Evolutionary conservation across 768 basidiomycete species (phyloP), one percentile per base, ranked within the genome.

Genomic region (Cubamyces sp.): DNA sequence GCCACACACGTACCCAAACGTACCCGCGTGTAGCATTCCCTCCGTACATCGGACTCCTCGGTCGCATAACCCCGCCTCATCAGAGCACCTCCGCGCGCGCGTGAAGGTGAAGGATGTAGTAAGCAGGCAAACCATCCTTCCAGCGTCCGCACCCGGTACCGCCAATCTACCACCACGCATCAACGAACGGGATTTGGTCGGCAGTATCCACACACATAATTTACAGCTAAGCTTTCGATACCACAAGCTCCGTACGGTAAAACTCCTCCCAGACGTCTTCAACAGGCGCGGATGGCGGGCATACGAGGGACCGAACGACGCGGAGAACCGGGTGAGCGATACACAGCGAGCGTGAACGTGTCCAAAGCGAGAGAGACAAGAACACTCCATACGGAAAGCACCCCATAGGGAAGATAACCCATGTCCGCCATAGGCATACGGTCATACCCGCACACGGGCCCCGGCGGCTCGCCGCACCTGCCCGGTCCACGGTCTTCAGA

Each of bases 11-110:
- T 34, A 7, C 34, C 34, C 34, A 34, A 9, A 46, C 34, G 9
- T 34, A 34, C 34, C 34, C 34, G 34, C 34, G 34, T 34, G 34
- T 34, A 34, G 2, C 30, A 34, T 34, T 43, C 46, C 50, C 37
- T 51, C 55, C 61, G 54, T 5, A 15, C 62, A 25, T 64, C 57
- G 56, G 51, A 47, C 57, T 21, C 46, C 39, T 40, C 41, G 15
- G 41, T n/a, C 23, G n/a, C 54, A 34, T 18, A 39, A 11, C 28
- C 39, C 40, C 54, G 30, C 25, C 37, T 21, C n/a, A 9, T 11
- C 18, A 8, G 46, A 34, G 34, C 26, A 15, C 30, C 12, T 30
- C 45, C 34, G n/a, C 19, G 19, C 16, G n/a, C 21, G 6, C 46
- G 12, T n/a, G 8, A 23, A 16, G 19, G 21, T 18, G 3, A 4